Percentiles rank a stretch among this genome's conserved stretches.
These are phyloP conservation scores for Nemania serpens DNA, from an alignment of 2,329 filamentous ascomycete species.

Conservation along the genomic window DNA sequence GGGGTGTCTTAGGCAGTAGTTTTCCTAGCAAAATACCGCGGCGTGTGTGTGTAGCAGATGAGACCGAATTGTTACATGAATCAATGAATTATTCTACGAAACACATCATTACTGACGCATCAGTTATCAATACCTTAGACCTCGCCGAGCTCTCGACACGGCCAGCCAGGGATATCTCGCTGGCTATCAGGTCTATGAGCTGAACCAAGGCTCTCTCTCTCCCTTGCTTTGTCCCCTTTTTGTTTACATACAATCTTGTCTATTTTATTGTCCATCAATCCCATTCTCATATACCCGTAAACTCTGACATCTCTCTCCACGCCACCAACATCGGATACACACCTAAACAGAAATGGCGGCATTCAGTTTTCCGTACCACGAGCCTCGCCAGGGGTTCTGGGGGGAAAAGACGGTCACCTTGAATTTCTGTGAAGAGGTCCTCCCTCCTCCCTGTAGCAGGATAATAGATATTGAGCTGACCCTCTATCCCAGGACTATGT, in stretches of 20 bases:
- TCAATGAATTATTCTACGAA: neutral
- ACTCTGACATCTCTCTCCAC: neutral
- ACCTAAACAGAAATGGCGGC: slow-evolving; percentile 25
- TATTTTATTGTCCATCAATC: neutral
- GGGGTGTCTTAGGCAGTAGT: neutral
- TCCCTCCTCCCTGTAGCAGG: neutral
- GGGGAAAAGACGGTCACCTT: slow-evolving; percentile 71
- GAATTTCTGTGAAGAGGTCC: slow-evolving; percentile 81
- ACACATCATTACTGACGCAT: slow-evolving; percentile 1
- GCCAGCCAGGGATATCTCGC: too few relatives aligned
- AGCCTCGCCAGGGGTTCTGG: slow-evolving; percentile 61
- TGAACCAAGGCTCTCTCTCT: slow-evolving; percentile 18
- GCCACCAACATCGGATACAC: neutral
- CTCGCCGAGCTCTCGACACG: neutral
- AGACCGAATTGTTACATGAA: neutral
- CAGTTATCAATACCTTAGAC: neutral
- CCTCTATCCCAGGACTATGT: slow-evolving; percentile 58
- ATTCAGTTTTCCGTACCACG: slow-evolving; percentile 40
- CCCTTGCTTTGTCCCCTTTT: neutral
- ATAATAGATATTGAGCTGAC: slow-evolving; percentile 15
- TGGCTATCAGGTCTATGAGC: neutral
- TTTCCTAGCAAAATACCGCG: neutral
- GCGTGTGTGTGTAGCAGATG: too few relatives aligned
- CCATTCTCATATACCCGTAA: neutral
- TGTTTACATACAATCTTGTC: neutral